These are phyloP conservation scores for Exsudoporus frostii DNA, from an alignment of 768 basidiomycete genomes.

Conservation along the genomic window DNA sequence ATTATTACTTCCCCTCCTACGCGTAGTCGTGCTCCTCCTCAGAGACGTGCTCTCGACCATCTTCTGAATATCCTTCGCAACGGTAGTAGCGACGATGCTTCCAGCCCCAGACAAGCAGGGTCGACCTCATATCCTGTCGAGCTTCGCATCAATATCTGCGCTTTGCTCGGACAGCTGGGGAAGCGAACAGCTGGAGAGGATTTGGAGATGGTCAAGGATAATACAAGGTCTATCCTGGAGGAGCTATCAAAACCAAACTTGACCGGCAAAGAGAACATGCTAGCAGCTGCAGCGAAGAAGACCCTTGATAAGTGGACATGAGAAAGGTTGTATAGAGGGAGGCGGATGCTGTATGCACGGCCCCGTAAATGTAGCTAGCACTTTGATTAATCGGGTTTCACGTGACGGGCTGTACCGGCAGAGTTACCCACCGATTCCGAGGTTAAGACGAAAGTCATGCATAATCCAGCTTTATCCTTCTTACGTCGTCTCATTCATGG, in stretches of 20 bases:
- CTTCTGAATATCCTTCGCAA: conserved; percentile 62
- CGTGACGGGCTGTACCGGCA: conserved; percentile 8
- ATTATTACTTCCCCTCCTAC: conserved; percentile 41
- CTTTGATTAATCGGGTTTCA: neutral
- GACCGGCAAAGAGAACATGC: conserved; percentile 34
- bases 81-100: conserved; percentile 23
- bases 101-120: conserved; percentile 39
- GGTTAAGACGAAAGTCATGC: too few species aligned
- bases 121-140: conserved; percentile 61
- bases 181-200: conserved; percentile 49
- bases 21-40: conserved; percentile 40
- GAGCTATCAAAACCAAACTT: conserved; percentile 39
- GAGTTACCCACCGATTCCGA: neutral
- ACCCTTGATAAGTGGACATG: conserved; percentile 41
- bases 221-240: conserved; percentile 48
- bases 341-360: neutral
- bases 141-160: conserved; percentile 73
- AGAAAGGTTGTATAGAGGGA: neutral
- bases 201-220: conserved; percentile 48
- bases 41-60: conserved; percentile 64
- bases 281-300: conserved; percentile 39
- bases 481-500: conserved; percentile 25
- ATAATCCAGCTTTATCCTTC: neutral
- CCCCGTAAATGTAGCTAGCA: neutral
- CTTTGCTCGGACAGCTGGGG: conserved; percentile 63